Conservation (phyloP, 2,329 filamentous ascomycete genomes). For the Hymenoscyphus linearis region DNA sequence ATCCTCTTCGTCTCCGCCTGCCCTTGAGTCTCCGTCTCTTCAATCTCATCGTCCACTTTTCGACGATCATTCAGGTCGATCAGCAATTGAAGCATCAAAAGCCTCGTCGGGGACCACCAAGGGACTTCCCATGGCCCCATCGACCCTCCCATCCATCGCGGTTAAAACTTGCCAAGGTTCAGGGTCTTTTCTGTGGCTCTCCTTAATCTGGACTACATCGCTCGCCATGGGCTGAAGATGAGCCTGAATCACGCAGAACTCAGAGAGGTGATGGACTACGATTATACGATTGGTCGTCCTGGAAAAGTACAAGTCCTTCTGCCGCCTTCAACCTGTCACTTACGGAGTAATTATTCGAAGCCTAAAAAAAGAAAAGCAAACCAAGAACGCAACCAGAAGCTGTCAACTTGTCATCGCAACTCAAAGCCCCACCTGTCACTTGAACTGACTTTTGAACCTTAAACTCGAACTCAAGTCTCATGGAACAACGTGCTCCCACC, state of each 20-base stretch:
- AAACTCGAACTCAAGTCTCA: background rate
- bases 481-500: background rate
- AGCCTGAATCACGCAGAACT: conserved; percentile 5
- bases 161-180: conserved; percentile 10
- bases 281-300: background rate
- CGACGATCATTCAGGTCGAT: conserved; percentile 12
- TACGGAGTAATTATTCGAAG: background rate
- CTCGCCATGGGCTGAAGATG: conserved; percentile 7
- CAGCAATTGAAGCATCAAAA: conserved; percentile 12
- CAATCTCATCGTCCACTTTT: background rate
- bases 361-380: background rate
- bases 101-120: conserved; percentile 7
- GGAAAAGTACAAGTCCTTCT: background rate
- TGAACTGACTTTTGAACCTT: background rate
- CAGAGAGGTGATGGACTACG: background rate
- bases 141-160: conserved; percentile 1
- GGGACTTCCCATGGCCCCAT: background rate
- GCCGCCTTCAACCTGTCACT: background rate
- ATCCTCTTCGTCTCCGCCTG: conserved; percentile 5
- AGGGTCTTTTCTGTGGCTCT: conserved; percentile 8
- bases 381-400: background rate
- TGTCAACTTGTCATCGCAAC: background rate
- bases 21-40: background rate
- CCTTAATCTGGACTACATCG: conserved; percentile 11
- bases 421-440: conserved; percentile 3